Evolutionary conservation across 495 filamentous ascomycete species (phyloP), one percentile per base, ranked within the genome.

Genomic region (Lindgomyces ingoldianus): DNA sequence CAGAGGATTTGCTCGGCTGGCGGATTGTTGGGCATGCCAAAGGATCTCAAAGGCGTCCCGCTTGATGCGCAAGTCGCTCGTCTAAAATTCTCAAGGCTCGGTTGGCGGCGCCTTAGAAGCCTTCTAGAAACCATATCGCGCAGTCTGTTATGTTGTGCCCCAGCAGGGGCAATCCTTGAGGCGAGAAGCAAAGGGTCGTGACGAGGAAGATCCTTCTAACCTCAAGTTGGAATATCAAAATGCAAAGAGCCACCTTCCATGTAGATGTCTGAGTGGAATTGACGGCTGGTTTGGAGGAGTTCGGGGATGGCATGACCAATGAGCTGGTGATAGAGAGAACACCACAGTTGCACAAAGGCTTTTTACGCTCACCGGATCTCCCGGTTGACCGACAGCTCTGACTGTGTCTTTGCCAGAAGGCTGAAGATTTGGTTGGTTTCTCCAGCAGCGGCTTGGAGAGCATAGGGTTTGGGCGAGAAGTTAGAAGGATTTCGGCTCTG

Each of bases 101-200:
- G 55, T 44, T 58, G 39, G 55, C 55, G 55, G 24, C 39, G 39
- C 26, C 16, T 3, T 22, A 21, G 55, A 44, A 58, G 41, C 29
- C 21, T 45, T 58, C 55, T 58, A 47, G 55, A 58, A 58, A 30
- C 48, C 8, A 29, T 58, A 46, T 21, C 55, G 21, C 55, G 41
- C 55, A 29, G n/a, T 56, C 33, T 58, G 25, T 14, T 42, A 58
- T 47, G 55, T 58, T 47, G 39, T 58, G 55, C 39, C 47, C 21
- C 49, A 52, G 41, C 48, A 52, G 55, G 55, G 55, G 22, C 8
- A 10, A 46, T 56, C 55, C 55, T 47, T 52, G 49, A 52, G 49
- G 49, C 33, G 33, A 39, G 33, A 39, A 39, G 33, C 33, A 39
- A 39, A 39, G 33, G 33, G 33, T 39, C 33, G 6, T 39, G 33